Evolutionary conservation across 768 basidiomycete genomes (phyloP).

Genomic region (Rhodocollybia butyracea): DNA sequence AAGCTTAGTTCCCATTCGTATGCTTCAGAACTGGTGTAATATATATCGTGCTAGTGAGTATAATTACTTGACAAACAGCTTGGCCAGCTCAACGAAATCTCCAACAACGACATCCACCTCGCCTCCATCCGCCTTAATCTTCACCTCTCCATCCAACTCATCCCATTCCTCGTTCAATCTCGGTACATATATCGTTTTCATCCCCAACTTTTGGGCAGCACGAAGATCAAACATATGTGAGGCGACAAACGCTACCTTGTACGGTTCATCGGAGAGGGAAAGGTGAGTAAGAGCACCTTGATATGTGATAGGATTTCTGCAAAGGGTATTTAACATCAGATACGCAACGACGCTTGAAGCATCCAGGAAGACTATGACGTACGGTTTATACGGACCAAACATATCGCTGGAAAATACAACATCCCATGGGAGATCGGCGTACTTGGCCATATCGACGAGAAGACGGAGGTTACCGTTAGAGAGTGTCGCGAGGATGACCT

Average conservation of each 20-base stretch:
- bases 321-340: too few relatives aligned
- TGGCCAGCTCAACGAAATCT: too few relatives aligned
- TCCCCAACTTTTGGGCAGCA: slow-evolving; percentile 47
- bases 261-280: slow-evolving; percentile 34
- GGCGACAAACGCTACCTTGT: slow-evolving; percentile 61
- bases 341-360: too few relatives aligned
- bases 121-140: too few relatives aligned
- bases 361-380: not conserved
- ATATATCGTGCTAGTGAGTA: too few relatives aligned
- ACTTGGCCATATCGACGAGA: slow-evolving; percentile 63
- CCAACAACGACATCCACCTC: too few relatives aligned
- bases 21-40: too few relatives aligned
- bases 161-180: too few relatives aligned
- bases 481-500: slow-evolving; percentile 46
- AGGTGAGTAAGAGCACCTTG: slow-evolving; percentile 47
- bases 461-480: slow-evolving; percentile 66
- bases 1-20: too few relatives aligned
- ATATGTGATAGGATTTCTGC: slow-evolving; percentile 54
- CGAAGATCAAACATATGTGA: slow-evolving; percentile 57
- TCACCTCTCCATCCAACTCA: too few relatives aligned
- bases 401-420: slow-evolving; percentile 57
- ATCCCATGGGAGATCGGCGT: slow-evolving; percentile 63
- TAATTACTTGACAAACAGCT: too few relatives aligned
- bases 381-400: slow-evolving; percentile 67
- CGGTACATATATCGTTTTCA: slow-evolving; percentile 57